Base-by-base conservation (phyloP, 805 yeast species). In the Millerozyma miso region DNA sequence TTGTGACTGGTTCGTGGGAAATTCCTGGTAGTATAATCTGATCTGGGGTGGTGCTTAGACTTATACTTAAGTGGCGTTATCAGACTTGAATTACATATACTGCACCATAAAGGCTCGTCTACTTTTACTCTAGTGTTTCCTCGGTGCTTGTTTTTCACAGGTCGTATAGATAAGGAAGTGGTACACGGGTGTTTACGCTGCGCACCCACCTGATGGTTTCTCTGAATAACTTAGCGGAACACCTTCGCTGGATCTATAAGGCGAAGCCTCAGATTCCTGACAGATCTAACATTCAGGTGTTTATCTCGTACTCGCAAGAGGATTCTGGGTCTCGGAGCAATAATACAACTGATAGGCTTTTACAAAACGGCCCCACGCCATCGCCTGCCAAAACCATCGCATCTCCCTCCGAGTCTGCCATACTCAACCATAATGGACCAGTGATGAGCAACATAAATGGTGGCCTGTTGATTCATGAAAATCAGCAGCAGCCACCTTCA, bases 211-310 rank as follows among this genome's bases (percentile, higher is more conserved):
- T 23, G 10, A 23, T 23, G 29, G 29, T 38, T 17, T 23, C 37
- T 15, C 33, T 32, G 14, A 53, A 54, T 38, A 56, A 56, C 44
- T 36, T 55, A 34, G 43, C 43, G 18, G 42, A 45, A 10, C 59
- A 56, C 19, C 36, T 39, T 17, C 40, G 43, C 19, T 56, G 61
- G 61, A 33, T 55, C 17, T 31, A 32, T 4, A 43, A 48, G 32
- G 34, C 23, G 10, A 46, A 44, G 20, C 58, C 58, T 12, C 51
- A 49, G 37, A 17, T 54, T 14, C 56, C 53, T 13, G 39, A 35
- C 18, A 36, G 15, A 33, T 23, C 35, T n/a, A 20, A 31, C 19
- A 31, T 41, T 12, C n/a, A 37, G 33, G 35, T 36, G 15, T 40
- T 44, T 19, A 17, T 47, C 13, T 31, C 14, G 7, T 32, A 23